Percentiles rank a stretch among this genome's conserved stretches.
Conservation (phyloP, 2,329 filamentous ascomycete species). For the Aspergillus fumigatus region DNA sequence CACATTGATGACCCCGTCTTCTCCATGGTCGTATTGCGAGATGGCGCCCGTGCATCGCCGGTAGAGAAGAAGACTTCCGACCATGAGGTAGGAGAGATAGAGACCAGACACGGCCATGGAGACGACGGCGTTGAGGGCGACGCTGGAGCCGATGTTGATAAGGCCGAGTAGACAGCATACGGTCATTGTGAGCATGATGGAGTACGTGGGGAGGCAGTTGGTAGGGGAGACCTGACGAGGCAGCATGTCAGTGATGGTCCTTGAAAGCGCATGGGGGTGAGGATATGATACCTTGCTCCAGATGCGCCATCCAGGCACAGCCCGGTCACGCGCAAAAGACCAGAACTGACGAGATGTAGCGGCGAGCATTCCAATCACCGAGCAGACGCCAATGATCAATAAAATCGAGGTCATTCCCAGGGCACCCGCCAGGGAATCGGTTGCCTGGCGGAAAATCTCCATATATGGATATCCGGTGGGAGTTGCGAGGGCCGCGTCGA, state of each 20-base stretch:
- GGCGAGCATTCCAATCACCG: slow-evolving; percentile 31
- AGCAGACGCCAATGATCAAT: slow-evolving; percentile 26
- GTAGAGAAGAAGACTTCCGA: slow-evolving; percentile 23
- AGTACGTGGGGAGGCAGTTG: slow-evolving; percentile 24
- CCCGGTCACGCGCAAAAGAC: slow-evolving; percentile 25
- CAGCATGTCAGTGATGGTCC: neutral
- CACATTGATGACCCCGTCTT: slow-evolving; percentile 19
- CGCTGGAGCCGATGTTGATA: slow-evolving; percentile 30
- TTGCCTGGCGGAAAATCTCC: slow-evolving; percentile 29
- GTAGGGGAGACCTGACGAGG: slow-evolving; percentile 15
- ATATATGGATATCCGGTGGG: slow-evolving; percentile 34
- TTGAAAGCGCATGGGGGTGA: neutral
- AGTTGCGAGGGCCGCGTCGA: slow-evolving; percentile 22
- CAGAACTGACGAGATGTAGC: slow-evolving; percentile 43
- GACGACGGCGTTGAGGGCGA: slow-evolving; percentile 30
- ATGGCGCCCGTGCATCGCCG: slow-evolving; percentile 22
- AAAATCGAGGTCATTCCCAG: slow-evolving; percentile 24
- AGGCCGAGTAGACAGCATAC: slow-evolving; percentile 26
- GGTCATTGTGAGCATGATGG: slow-evolving; percentile 22
- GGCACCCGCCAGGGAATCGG: slow-evolving; percentile 22
- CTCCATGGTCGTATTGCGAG: slow-evolving; percentile 10
- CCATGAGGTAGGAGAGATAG: slow-evolving; percentile 28
- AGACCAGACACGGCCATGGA: slow-evolving; percentile 31
- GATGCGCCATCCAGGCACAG: slow-evolving; percentile 23
- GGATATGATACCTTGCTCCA: slow-evolving; percentile 24